phyloP scores from a whole-genome alignment of 345 rosid genomes.

The Pistacia integerrima region DNA sequence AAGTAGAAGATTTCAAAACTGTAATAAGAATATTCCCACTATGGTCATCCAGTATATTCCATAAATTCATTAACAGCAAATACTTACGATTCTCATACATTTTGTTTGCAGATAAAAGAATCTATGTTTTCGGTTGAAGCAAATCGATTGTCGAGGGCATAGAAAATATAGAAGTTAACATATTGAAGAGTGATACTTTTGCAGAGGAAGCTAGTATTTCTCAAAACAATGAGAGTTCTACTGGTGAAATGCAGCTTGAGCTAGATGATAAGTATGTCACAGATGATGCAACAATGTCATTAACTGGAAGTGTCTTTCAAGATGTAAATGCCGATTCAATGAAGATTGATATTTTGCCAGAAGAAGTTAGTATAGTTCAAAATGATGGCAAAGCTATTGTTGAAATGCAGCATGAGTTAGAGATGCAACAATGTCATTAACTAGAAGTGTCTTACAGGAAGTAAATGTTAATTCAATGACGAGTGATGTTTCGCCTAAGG shows the following conservation, averaged over 20 bases:
- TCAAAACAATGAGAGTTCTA: no score
- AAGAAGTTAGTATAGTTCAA: slow-evolving; percentile 30
- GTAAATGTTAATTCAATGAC: not conserved
- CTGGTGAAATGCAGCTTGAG: no score
- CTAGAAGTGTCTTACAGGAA: not conserved
- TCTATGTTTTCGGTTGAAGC: no score
- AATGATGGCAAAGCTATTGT: slow-evolving; percentile 14
- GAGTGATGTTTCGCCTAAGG: not conserved
- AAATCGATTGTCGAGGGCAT: no score
- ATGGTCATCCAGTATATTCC: slow-evolving; percentile 33
- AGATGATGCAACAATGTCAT: not conserved
- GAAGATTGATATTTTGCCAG: slow-evolving; percentile 22
- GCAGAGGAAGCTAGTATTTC: no score
- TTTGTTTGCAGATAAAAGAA: no score
- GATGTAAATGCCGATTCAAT: not conserved
- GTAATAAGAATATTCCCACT: slow-evolving; percentile 46
- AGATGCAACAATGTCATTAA: not conserved
- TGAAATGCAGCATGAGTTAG: slow-evolving; percentile 22
- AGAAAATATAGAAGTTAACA: slow-evolving; percentile 22
- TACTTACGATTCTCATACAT: no score
- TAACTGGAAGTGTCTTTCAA: not conserved
- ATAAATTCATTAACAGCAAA: no score
- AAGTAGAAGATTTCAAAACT: slow-evolving; percentile 67
- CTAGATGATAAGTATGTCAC: not conserved
- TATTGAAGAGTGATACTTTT: no score